Evolutionary conservation across 352 stramenopile genomes (phyloP).

Genomic region (Phytopythium sindhum): DNA sequence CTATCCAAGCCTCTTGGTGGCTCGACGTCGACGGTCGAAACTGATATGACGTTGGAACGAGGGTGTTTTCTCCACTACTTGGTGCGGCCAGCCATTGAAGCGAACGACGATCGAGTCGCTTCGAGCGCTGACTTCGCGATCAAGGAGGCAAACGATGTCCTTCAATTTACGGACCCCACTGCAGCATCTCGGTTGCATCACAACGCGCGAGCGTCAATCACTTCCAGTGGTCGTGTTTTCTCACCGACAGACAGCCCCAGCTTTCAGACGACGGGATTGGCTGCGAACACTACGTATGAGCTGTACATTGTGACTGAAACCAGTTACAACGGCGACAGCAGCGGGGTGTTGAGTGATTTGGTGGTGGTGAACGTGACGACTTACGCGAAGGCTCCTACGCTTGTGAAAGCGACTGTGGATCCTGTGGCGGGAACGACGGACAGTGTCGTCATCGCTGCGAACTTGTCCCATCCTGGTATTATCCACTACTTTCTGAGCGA

Average conservation of each 20-base stretch:
- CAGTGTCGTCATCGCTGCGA: conserved; percentile 51
- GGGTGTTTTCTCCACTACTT: conserved; percentile 49
- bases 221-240: conserved; percentile 6
- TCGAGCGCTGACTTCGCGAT: not conserved
- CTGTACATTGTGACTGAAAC: conserved; percentile 50
- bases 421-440: conserved; percentile 41
- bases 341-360: conserved; percentile 44
- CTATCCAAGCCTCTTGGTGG: conserved; percentile 23
- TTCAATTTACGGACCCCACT: conserved; percentile 14
- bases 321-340: conserved; percentile 28
- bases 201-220: not conserved
- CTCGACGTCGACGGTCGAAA: conserved; percentile 29
- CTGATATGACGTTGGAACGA: conserved; percentile 19
- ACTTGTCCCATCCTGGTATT: conserved; percentile 58
- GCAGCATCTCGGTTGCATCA: conserved; percentile 15
- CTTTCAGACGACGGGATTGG: conserved; percentile 24
- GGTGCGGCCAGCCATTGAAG: conserved; percentile 14
- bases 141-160: conserved; percentile 14
- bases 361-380: conserved; percentile 34
- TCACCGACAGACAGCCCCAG: not conserved
- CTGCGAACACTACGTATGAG: conserved; percentile 55
- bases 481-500: conserved; percentile 77
- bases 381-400: conserved; percentile 50
- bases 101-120: not conserved
- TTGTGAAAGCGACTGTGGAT: conserved; percentile 53